These are phyloP conservation scores for Calonectria honghensis DNA, from an alignment of 2,329 filamentous ascomycete species.

Conservation along the genomic window DNA sequence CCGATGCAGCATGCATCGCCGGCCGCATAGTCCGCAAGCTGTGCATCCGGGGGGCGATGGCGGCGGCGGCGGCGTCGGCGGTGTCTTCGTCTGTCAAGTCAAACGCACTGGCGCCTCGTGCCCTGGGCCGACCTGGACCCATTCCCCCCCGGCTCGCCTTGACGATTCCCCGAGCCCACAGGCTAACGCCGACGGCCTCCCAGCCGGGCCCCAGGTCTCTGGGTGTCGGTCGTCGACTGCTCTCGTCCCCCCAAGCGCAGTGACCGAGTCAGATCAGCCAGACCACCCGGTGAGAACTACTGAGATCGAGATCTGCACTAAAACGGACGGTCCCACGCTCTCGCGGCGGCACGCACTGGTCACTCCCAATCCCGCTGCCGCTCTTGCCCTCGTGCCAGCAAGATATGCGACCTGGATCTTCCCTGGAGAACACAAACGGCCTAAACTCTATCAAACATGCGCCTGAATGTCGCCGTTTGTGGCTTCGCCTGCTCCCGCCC, in stretches of 20 bases:
- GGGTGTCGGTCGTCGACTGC: conserved; percentile 39
- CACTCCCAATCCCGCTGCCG: conserved; percentile 46
- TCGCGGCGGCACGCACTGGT: conserved; percentile 39
- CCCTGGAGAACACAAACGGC: conserved; percentile 32
- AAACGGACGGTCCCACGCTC: conserved; percentile 48
- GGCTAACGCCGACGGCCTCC: conserved; percentile 44
- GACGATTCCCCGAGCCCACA: conserved; percentile 45
- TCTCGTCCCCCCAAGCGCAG: conserved; percentile 46
- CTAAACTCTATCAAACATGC: conserved; percentile 37
- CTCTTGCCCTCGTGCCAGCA: conserved; percentile 42
- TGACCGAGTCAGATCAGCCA: conserved; percentile 54
- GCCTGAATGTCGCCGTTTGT: conserved; percentile 41
- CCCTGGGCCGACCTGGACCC: conserved; percentile 37
- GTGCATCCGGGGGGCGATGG: conserved; percentile 26
- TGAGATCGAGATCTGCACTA: conserved; percentile 56
- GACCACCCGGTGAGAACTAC: conserved; percentile 48
- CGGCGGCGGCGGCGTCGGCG: conserved; percentile 42
- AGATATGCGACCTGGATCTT: conserved; percentile 39
- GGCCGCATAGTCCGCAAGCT: conserved; percentile 28
- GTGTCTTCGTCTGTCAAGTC: conserved; percentile 38
- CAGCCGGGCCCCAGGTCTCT: conserved; percentile 48
- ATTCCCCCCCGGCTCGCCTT: conserved; percentile 37
- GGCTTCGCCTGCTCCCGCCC: conserved; percentile 44
- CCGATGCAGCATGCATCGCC: conserved; percentile 42
- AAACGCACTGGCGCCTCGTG: conserved; percentile 22